Conservation (phyloP, 2,329 filamentous ascomycete genomes). For the Aspergillus pseudonomiae region DNA sequence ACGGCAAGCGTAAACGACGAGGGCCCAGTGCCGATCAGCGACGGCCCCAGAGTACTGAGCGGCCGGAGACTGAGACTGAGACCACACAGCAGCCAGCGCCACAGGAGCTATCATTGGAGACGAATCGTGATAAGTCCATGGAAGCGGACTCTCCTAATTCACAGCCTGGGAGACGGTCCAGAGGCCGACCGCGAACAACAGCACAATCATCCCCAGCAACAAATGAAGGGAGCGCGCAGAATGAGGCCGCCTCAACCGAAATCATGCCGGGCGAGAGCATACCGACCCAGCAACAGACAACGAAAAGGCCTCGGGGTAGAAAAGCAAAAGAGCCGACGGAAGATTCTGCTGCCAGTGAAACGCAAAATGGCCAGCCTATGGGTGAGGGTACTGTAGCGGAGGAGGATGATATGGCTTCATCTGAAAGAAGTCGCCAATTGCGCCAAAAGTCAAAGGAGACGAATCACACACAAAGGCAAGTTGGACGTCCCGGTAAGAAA, state of each 20-base stretch:
- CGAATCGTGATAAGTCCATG: not conserved
- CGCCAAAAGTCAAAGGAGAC: constrained; percentile 14
- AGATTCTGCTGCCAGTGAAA: not conserved
- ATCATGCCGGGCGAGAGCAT: constrained; percentile 1
- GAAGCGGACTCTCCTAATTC: constrained; percentile 2
- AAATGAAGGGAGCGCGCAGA: not conserved
- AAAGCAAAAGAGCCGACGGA: constrained; percentile 14
- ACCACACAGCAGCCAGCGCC: not conserved
- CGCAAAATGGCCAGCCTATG: constrained; percentile 1
- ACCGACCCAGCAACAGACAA: not conserved
- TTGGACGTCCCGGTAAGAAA: constrained; percentile 18
- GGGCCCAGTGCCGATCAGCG: not conserved
- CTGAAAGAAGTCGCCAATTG: not conserved
- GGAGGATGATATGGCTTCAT: constrained; percentile 1
- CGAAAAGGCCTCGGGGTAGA: constrained; percentile 12
- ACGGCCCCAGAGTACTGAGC: constrained; percentile 5
- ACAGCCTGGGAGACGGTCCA: constrained; percentile 7
- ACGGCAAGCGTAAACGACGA: constrained; percentile 14
- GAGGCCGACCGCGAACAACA: constrained; percentile 13
- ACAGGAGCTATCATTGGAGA: not conserved
- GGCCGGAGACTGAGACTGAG: not conserved
- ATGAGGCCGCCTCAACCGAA: constrained; percentile 1
- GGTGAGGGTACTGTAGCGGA: constrained; percentile 5
- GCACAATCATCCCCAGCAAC: not conserved
- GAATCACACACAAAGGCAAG: constrained; percentile 18